phyloP scores from a whole-genome alignment of 148 eudicot species.

The Persicaria maculosa region DNA sequence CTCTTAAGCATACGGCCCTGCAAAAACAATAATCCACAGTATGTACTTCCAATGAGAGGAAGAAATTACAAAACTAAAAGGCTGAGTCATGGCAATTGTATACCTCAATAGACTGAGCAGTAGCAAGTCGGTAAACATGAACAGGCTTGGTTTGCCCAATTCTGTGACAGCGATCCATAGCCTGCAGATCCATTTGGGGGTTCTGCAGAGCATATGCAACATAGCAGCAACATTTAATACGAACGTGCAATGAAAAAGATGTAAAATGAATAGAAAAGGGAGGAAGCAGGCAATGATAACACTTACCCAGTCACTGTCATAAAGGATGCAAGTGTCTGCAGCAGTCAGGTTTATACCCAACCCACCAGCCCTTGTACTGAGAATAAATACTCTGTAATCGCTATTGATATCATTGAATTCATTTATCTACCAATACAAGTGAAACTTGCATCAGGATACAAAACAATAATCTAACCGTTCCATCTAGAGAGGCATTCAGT shows the following conservation, averaged over 20 bases:
- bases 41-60: neutral
- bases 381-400: constrained; percentile 62
- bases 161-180: constrained; percentile 99
- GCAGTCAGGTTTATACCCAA: constrained; percentile 94
- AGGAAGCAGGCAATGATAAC: constrained; percentile 8
- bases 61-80: neutral
- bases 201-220: constrained; percentile 46
- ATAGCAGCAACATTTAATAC: neutral
- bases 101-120: constrained; percentile 96
- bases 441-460: neutral
- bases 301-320: constrained; percentile 96
- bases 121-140: constrained; percentile 95
- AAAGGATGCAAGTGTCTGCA: constrained; percentile 95
- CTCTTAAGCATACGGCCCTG: constrained; percentile 94
- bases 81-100: neutral
- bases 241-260: neutral
- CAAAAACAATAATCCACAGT: neutral
- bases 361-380: constrained; percentile 99
- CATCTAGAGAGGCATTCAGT: neutral
- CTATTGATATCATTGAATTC: constrained; percentile 77
- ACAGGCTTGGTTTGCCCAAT: constrained; percentile 99
- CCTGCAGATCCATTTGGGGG: constrained; percentile 98
- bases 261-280: neutral
- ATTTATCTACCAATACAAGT: constrained; percentile 50
- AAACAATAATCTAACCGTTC: neutral